A percentile compares a stretch with the other conserved stretches of the same genome.
Evolutionary conservation across 495 filamentous ascomycete species (phyloP).

Genomic region (Daldinia decipiens): DNA sequence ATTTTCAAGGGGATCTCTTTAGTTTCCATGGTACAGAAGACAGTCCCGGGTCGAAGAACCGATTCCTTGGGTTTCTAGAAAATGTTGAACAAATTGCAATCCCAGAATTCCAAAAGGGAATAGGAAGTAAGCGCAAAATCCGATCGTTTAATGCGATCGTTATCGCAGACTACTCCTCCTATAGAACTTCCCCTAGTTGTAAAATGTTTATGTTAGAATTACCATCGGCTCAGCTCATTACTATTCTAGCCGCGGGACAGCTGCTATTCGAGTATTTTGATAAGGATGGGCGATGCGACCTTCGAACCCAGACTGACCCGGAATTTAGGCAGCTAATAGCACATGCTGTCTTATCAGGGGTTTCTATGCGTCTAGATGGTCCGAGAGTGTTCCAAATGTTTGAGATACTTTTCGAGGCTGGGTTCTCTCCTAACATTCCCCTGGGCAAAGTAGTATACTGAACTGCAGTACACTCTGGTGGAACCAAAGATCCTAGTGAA

Average conservation of each 20-base stretch:
- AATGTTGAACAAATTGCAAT: background rate
- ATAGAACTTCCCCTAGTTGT: too few relatives aligned
- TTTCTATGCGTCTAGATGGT: background rate
- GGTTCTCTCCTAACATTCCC: slow-evolving; percentile 6
- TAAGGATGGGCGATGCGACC: background rate
- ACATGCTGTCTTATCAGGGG: background rate
- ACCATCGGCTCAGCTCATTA: background rate
- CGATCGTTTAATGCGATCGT: background rate
- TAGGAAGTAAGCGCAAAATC: background rate
- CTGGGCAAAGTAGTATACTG: background rate
- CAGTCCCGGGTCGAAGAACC: background rate
- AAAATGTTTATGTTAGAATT: background rate
- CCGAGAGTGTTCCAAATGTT: slow-evolving; percentile 9
- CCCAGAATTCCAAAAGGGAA: background rate
- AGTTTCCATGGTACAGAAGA: background rate
- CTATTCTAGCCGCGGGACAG: background rate
- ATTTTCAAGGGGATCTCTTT: background rate
- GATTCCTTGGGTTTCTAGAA: slow-evolving; percentile 5
- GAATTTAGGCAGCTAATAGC: background rate
- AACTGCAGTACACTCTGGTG: too few relatives aligned
- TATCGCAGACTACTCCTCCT: too few relatives aligned
- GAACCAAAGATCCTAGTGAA: too few relatives aligned
- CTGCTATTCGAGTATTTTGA: slow-evolving; percentile 15
- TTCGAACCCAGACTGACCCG: slow-evolving; percentile 5
- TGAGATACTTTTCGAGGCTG: slow-evolving; percentile 13